Evolutionary conservation across 2,329 filamentous ascomycete species (phyloP).

Genomic region (Gyromitra esculenta): DNA sequence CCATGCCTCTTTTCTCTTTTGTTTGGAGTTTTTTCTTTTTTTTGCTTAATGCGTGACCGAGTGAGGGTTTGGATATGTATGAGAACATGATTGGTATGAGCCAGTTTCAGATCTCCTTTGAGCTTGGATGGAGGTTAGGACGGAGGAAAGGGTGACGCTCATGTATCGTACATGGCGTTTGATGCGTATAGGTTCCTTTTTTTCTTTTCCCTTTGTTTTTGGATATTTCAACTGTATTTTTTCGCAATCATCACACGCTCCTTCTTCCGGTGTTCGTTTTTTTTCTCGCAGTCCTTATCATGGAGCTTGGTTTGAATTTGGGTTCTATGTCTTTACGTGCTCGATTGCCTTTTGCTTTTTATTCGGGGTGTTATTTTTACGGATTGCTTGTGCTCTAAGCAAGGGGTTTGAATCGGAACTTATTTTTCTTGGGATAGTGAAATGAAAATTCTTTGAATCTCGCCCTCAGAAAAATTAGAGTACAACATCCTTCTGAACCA

Average conservation of each 20-base stretch:
- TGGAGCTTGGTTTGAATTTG: conserved; percentile 15
- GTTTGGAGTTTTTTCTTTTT: conserved; percentile 40
- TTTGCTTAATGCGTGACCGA: conserved; percentile 3
- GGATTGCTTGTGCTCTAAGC: background rate
- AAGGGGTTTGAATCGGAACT: conserved; percentile 13
- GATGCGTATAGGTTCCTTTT: conserved; percentile 18
- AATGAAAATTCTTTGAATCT: background rate
- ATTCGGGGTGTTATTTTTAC: conserved; percentile 2
- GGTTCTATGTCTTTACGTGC: background rate
- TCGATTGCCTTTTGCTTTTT: background rate
- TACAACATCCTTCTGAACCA: too few relatives aligned
- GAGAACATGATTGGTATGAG: conserved; percentile 41
- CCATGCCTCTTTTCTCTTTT: conserved; percentile 26
- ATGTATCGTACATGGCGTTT: conserved; percentile 43
- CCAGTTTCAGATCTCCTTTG: conserved; percentile 1
- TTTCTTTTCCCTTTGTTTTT: background rate
- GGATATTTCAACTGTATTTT: conserved; percentile 15
- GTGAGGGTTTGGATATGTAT: conserved; percentile 24
- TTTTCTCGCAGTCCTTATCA: background rate
- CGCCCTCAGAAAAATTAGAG: background rate
- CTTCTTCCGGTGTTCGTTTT: background rate
- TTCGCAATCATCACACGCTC: conserved; percentile 1
- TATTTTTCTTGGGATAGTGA: background rate
- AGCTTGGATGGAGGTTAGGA: background rate
- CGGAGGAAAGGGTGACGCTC: conserved; percentile 11